These are phyloP conservation scores for Geotrichum carabidarum DNA, from an alignment of 1,139 yeast genomes.

Conservation along the genomic window DNA sequence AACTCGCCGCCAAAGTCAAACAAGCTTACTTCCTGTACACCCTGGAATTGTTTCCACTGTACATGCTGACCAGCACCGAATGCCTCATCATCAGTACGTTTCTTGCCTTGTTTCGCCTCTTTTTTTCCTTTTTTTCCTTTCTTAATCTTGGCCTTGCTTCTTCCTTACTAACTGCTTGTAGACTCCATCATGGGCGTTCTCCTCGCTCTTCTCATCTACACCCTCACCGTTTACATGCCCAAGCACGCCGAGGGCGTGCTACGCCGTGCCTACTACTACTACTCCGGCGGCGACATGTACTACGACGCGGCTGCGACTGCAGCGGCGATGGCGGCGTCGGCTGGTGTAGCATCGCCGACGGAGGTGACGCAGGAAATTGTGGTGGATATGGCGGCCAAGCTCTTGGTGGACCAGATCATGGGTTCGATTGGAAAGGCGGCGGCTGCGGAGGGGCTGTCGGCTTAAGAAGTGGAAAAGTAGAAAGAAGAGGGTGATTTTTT, in stretches of 20 bases:
- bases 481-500: no score
- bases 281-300: conserved; percentile 23
- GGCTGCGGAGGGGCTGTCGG: not conserved
- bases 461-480: not conserved
- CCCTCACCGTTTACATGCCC: conserved; percentile 29
- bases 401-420: not conserved
- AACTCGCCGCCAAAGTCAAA: conserved; percentile 13
- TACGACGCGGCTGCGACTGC: conserved; percentile 1
- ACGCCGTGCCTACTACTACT: conserved; percentile 29
- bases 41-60: conserved; percentile 28
- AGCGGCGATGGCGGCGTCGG: not conserved
- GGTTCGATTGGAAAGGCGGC: not conserved
- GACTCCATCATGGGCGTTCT: conserved; percentile 21
- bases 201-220: conserved; percentile 22
- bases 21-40: conserved; percentile 22
- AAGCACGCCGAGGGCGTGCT: conserved; percentile 24
- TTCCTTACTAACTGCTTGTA: no score
- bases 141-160: no score
- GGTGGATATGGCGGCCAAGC: not conserved
- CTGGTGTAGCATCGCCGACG: not conserved
- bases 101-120: no score
- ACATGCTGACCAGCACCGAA: conserved; percentile 30
- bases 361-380: not conserved
- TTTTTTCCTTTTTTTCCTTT: not conserved
- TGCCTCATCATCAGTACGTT: conserved; percentile 26